Conservation (phyloP, 2,329 filamentous ascomycete species). For the Clarireedia paspali region DNA sequence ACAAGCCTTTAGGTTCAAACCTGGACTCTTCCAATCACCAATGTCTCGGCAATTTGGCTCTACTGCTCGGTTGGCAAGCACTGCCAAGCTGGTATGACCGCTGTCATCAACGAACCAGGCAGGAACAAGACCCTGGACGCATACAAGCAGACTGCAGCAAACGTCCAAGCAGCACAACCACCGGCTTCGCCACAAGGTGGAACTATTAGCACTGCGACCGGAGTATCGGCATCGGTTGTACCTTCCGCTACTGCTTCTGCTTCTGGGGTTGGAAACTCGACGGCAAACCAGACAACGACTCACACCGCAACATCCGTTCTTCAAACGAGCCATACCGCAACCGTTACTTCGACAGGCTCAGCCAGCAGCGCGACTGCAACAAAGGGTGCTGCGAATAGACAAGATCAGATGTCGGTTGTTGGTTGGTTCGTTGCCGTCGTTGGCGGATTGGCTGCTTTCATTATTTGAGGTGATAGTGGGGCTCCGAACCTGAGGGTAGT, state of each 20-base stretch:
- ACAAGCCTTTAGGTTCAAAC: conserved; percentile 43
- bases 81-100: conserved; percentile 45
- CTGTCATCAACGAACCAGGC: conserved; percentile 33
- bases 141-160: background rate
- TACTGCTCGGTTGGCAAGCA: conserved; percentile 70
- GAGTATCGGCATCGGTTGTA: background rate
- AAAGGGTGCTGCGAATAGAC: conserved; percentile 6
- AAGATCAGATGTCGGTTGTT: conserved; percentile 8
- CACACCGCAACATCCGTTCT: background rate
- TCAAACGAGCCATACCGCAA: background rate
- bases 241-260: background rate
- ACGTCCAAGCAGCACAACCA: background rate
- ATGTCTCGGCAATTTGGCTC: conserved; percentile 66
- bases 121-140: background rate
- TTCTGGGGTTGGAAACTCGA: background rate
- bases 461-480: conserved; percentile 8
- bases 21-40: conserved; percentile 63
- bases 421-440: conserved; percentile 13
- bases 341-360: background rate
- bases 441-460: conserved; percentile 18
- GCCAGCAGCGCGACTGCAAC: background rate
- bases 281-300: background rate
- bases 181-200: background rate
- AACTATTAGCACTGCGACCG: background rate
- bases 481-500: background rate